phyloP scores from a whole-genome alignment of 2,329 filamentous ascomycete genomes.

The Ilyonectria mors-panacis region DNA sequence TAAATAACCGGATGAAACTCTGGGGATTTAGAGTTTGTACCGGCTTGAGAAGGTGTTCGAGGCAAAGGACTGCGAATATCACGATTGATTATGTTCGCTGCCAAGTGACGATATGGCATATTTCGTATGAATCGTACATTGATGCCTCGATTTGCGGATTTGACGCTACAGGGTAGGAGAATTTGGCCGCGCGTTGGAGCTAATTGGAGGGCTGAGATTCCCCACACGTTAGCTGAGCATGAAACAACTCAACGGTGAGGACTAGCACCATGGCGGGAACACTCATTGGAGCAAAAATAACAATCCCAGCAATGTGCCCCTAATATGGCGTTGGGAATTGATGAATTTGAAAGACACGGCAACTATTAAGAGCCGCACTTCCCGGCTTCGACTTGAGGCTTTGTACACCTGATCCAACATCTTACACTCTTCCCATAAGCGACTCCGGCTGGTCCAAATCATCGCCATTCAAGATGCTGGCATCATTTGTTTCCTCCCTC shows the following conservation, averaged over 20 bases:
- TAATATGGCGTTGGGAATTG: background rate
- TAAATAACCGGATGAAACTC: background rate
- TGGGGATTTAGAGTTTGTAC: too few relatives aligned
- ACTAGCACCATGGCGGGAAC: constrained; percentile 2
- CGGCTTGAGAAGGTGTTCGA: too few relatives aligned
- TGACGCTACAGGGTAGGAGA: background rate
- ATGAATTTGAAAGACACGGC: background rate
- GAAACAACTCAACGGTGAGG: background rate
- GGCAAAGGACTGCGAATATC: too few relatives aligned
- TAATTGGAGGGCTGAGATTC: background rate
- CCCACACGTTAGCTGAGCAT: background rate
- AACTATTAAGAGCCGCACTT: background rate
- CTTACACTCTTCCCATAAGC: background rate
- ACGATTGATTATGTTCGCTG: too few relatives aligned
- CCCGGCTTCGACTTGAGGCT: background rate
- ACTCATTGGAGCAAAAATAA: constrained; percentile 29
- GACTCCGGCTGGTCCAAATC: background rate
- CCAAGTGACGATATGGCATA: too few relatives aligned
- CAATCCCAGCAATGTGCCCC: background rate
- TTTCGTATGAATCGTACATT: too few relatives aligned
- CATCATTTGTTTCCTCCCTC: constrained; percentile 26
- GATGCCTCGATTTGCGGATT: too few relatives aligned
- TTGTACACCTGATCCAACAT: background rate
- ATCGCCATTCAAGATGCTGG: constrained; percentile 34
- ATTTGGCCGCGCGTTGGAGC: background rate